A percentile compares a stretch with the other conserved stretches of the same genome.
Evolutionary conservation across 768 basidiomycete species (phyloP).

Genomic region (Cubamyces sp.): DNA sequence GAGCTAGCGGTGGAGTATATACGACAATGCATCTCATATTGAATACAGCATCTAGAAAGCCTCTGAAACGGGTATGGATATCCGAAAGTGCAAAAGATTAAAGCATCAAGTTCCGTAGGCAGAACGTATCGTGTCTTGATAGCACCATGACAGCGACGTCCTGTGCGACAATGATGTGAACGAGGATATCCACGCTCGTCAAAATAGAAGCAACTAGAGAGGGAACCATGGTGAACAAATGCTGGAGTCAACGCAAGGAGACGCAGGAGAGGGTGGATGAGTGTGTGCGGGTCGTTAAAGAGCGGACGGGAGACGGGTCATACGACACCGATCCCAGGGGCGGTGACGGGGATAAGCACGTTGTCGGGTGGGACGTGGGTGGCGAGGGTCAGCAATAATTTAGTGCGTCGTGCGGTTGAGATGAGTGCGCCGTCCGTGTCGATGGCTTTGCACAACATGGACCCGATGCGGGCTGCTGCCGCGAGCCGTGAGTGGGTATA

Average conservation of each 20-base stretch:
- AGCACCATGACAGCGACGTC: background rate
- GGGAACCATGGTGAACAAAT: conserved; percentile 4
- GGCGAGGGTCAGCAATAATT: conserved; percentile 7
- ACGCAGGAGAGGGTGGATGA: background rate
- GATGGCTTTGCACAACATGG: conserved; percentile 16
- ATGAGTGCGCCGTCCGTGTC: conserved; percentile 20
- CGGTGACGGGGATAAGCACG: conserved; percentile 6
- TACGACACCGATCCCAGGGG: conserved; percentile 28
- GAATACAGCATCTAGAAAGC: conserved; percentile 18
- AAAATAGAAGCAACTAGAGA: background rate
- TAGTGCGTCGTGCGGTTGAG: conserved; percentile 28
- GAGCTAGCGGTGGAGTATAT: conserved; percentile 7
- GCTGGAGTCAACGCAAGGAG: conserved; percentile 15
- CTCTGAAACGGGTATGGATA: conserved; percentile 17
- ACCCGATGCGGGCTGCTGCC: conserved; percentile 16
- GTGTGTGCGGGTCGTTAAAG: conserved; percentile 23
- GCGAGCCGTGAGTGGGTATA: conserved; percentile 19
- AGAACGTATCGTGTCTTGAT: conserved; percentile 3
- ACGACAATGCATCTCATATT: conserved; percentile 15
- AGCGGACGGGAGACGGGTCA: conserved; percentile 37
- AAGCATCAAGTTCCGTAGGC: conserved; percentile 13
- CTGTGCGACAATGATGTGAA: conserved; percentile 2
- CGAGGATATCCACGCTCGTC: conserved; percentile 18
- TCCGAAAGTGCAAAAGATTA: conserved; percentile 19
- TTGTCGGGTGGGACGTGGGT: background rate